These are phyloP conservation scores for Hypoxylon rickii DNA, from an alignment of 495 filamentous ascomycete species.

Conservation along the genomic window DNA sequence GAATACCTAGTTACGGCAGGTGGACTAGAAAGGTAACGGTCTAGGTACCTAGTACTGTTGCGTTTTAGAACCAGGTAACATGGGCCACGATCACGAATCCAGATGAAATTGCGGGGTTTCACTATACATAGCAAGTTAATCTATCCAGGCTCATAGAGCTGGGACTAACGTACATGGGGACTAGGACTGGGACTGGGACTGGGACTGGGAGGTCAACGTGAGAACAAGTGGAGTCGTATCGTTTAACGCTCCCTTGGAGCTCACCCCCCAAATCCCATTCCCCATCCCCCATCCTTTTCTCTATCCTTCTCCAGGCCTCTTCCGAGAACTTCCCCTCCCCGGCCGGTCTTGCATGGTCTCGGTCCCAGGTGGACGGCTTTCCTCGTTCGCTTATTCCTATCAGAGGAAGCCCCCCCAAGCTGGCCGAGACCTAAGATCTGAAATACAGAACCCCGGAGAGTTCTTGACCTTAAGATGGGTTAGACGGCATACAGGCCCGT, in stretches of 20 bases:
- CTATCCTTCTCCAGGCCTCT: background rate
- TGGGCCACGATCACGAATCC: slow-evolving; percentile 29
- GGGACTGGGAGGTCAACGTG: slow-evolving; percentile 10
- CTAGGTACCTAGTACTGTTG: background rate
- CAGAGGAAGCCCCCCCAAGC: slow-evolving; percentile 22
- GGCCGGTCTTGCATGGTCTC: slow-evolving; percentile 7
- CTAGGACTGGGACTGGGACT: no score
- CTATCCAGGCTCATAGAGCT: slow-evolving; percentile 20
- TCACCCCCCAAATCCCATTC: no score
- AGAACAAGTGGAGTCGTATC: slow-evolving; percentile 23
- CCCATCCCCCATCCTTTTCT: slow-evolving; percentile 1
- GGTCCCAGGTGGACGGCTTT: slow-evolving; percentile 19
- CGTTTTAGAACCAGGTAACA: slow-evolving; percentile 13
- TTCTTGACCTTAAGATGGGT: slow-evolving; percentile 14
- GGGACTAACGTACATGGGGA: slow-evolving; percentile 12
- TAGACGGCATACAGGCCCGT: slow-evolving; percentile 19
- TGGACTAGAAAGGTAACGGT: slow-evolving; percentile 15
- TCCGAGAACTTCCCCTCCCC: slow-evolving; percentile 22
- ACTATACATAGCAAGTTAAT: slow-evolving; percentile 33
- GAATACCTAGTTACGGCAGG: slow-evolving; percentile 7
- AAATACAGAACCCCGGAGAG: slow-evolving; percentile 13
- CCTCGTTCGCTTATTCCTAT: slow-evolving; percentile 28
- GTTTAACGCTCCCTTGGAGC: slow-evolving; percentile 15
- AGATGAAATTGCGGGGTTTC: slow-evolving; percentile 31
- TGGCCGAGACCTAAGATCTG: slow-evolving; percentile 25